Evolutionary conservation across 1,139 yeast species (phyloP).

Genomic region (Pichia sp.): DNA sequence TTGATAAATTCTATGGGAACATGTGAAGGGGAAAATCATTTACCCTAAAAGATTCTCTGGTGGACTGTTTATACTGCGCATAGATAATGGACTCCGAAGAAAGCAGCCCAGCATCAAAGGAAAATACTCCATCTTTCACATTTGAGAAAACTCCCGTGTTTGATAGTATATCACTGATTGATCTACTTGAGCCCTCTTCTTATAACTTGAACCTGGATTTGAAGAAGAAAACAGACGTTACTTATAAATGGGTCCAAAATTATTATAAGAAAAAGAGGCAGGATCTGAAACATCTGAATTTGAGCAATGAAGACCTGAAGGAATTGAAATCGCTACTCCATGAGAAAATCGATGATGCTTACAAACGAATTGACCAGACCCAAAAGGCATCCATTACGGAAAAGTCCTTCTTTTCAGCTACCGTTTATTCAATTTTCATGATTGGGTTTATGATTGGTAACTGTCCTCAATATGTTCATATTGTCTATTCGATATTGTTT

Average conservation of each 20-base stretch:
- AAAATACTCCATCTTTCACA: conserved; percentile 5
- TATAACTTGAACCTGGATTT: conserved; percentile 20
- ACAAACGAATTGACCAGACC: conserved; percentile 42
- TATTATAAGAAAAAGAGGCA: conserved; percentile 12
- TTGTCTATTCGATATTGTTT: conserved; percentile 60
- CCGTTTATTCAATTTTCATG: conserved; percentile 59
- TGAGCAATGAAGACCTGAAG: conserved; percentile 24
- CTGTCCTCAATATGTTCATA: conserved; percentile 69
- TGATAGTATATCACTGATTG: conserved; percentile 29
- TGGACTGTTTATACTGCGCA: no score
- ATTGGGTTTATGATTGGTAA: conserved; percentile 75
- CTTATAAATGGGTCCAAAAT: conserved; percentile 16
- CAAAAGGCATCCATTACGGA: conserved; percentile 62
- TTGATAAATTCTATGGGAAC: no score
- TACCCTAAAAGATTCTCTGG: no score
- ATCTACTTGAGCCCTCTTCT: conserved; percentile 30
- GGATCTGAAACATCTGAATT: conserved; percentile 4
- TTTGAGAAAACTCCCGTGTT: conserved; percentile 9
- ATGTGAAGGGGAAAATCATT: no score
- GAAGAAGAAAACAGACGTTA: conserved; percentile 18
- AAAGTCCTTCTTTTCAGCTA: conserved; percentile 71
- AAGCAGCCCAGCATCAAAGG: neutral
- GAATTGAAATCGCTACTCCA: conserved; percentile 24
- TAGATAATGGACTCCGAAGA: neutral
- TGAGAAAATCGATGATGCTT: conserved; percentile 45